These are phyloP conservation scores for Discostella stelligeroides DNA, from an alignment of 108 stramenopile genomes.

Conservation along the genomic window DNA sequence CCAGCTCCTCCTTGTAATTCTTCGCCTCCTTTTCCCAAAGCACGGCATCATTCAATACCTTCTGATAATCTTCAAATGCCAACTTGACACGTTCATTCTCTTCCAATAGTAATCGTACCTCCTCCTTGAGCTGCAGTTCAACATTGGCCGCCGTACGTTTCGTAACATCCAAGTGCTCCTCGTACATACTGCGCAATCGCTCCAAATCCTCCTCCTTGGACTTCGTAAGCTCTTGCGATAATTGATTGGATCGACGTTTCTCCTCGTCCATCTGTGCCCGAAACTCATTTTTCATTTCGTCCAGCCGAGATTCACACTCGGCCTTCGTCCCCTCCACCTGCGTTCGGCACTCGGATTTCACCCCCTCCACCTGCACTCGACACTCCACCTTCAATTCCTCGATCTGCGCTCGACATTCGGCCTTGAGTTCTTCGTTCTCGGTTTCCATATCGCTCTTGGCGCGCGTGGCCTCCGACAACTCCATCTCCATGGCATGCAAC, in stretches of 20 bases:
- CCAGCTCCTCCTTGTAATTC: conserved; percentile 35
- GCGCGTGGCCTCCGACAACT: too few relatives aligned
- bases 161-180: conserved; percentile 38
- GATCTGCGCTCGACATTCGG: too few relatives aligned
- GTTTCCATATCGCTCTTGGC: too few relatives aligned
- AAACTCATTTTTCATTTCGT: background rate
- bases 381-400: too few relatives aligned
- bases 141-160: too few relatives aligned
- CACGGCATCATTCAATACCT: conserved; percentile 23
- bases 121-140: conserved; percentile 36
- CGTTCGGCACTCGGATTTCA: too few relatives aligned
- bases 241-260: conserved; percentile 10
- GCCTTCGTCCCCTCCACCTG: conserved; percentile 47
- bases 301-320: conserved; percentile 35
- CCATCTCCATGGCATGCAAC: too few relatives aligned
- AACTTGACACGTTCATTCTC: conserved; percentile 51
- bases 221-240: conserved; percentile 28
- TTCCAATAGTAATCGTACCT: conserved; percentile 32
- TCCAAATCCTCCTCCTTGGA: conserved; percentile 46
- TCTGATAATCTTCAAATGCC: conserved; percentile 30
- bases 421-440: too few relatives aligned
- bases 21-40: conserved; percentile 35
- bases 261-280: conserved; percentile 33
- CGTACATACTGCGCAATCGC: conserved; percentile 36
- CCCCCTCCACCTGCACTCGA: too few relatives aligned